Evolutionary conservation across 495 filamentous ascomycete species (phyloP).

Genomic region (Penicillium turbatum): DNA sequence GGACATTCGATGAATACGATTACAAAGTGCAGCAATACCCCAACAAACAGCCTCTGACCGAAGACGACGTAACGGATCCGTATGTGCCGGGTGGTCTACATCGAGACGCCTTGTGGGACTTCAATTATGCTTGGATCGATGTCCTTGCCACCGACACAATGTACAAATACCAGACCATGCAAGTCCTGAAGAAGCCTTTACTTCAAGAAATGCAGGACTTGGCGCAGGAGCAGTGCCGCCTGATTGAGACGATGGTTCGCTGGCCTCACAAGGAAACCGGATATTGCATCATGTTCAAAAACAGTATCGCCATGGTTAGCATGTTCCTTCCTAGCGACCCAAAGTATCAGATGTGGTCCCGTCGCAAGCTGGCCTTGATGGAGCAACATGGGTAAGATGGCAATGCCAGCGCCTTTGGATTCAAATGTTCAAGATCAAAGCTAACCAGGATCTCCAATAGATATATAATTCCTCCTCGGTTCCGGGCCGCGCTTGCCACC

Average conservation of each 20-base stretch:
- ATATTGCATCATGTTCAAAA: conserved; percentile 66
- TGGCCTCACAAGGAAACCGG: conserved; percentile 70
- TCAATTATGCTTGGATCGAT: conserved; percentile 72
- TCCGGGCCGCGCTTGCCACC: conserved; percentile 68
- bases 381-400: conserved; percentile 74
- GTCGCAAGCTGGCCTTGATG: conserved; percentile 70
- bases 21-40: conserved; percentile 57
- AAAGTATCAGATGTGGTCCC: conserved; percentile 76
- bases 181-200: conserved; percentile 46
- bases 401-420: not conserved
- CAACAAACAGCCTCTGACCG: conserved; percentile 43
- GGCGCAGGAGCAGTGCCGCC: conserved; percentile 66
- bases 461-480: conserved; percentile 72
- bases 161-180: conserved; percentile 68
- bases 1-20: conserved; percentile 54
- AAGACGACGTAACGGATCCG: conserved; percentile 67
- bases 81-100: conserved; percentile 64
- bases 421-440: conserved; percentile 1
- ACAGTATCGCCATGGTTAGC: conserved; percentile 68
- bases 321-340: conserved; percentile 73
- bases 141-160: conserved; percentile 74
- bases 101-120: conserved; percentile 61
- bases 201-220: conserved; percentile 52
- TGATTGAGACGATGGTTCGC: conserved; percentile 71
- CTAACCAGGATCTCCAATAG: conserved; percentile 40